phyloP scores from a whole-genome alignment of 169 alveolate species.

The Eimeria necatrix region DNA sequence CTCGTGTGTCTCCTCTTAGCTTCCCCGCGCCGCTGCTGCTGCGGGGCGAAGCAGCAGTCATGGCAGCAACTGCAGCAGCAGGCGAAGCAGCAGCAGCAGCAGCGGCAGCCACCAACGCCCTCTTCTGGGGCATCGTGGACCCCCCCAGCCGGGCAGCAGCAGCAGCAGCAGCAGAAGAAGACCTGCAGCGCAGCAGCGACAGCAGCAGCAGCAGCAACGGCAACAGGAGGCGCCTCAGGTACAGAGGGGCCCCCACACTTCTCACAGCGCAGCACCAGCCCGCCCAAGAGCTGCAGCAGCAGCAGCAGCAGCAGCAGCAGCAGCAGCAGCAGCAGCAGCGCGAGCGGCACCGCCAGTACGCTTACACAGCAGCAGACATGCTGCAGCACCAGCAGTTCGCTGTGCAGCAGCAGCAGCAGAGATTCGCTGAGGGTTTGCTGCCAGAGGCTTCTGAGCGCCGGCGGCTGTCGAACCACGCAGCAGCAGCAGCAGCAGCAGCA shows the following conservation, averaged over 20 bases:
- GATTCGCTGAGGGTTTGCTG: not conserved
- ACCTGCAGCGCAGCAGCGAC: not conserved
- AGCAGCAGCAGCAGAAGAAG: not conserved
- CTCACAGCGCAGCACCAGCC: constrained; percentile 3
- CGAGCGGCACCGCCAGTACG: not conserved
- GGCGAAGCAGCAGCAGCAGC: constrained; percentile 17
- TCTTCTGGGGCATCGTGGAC: not conserved
- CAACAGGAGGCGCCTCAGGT: not conserved
- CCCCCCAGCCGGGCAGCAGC: constrained; percentile 2
- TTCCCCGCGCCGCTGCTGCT: constrained; percentile 65
- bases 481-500: constrained; percentile 24
- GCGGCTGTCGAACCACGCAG: not conserved
- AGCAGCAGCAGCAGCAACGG: not conserved
- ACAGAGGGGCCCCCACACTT: no score
- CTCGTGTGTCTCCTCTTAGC: constrained; percentile 49
- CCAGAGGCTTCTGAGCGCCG: not conserved
- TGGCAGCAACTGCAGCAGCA: not conserved
- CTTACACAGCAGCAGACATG: not conserved
- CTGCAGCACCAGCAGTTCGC: constrained; percentile 20
- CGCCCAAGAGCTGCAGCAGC: constrained; percentile 12
- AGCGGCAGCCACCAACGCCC: not conserved
- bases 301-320: not conserved
- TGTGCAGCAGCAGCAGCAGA: constrained; percentile 10
- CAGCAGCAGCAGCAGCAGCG: constrained; percentile 47
- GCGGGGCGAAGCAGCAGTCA: not conserved